phyloP scores from a whole-genome alignment of 106 monocot species.

The Acanthochlamys bracteata region DNA sequence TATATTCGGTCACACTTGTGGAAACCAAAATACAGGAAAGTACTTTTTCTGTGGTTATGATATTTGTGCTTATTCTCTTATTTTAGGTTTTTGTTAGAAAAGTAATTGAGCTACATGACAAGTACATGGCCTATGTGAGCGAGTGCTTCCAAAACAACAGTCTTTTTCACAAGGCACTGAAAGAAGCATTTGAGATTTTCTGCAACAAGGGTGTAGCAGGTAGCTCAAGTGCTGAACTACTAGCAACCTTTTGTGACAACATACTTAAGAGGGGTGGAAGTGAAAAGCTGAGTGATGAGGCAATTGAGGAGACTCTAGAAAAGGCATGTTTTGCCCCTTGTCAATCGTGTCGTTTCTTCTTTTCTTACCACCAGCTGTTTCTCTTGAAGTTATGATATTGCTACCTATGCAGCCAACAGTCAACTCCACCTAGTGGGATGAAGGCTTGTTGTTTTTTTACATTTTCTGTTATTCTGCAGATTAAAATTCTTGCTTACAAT shows the following conservation, averaged over 20 bases:
- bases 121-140: constrained; percentile 5
- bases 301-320: constrained; percentile 6
- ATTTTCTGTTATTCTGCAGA: neutral
- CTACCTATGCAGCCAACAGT: neutral
- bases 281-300: constrained; percentile 10
- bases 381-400: neutral
- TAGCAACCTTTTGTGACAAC: constrained; percentile 4
- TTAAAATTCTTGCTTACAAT: neutral
- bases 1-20: neutral
- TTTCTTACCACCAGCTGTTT: too few relatives aligned
- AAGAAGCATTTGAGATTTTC: constrained; percentile 10
- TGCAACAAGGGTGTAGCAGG: constrained; percentile 8
- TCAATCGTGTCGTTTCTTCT: too few relatives aligned
- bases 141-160: constrained; percentile 5
- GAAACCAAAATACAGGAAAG: too few relatives aligned
- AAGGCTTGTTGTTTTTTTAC: neutral
- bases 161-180: constrained; percentile 11
- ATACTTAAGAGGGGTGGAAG: constrained; percentile 11
- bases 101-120: constrained; percentile 10
- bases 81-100: constrained; percentile 8
- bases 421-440: neutral
- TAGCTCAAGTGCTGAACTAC: constrained; percentile 8
- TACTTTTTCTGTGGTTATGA: neutral
- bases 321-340: constrained; percentile 1
- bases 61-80: neutral